A percentile compares a stretch with the other conserved stretches of the same genome.
These are phyloP conservation scores for Xylaria sp. DNA, from an alignment of 2,329 filamentous ascomycete species.

Conservation along the genomic window DNA sequence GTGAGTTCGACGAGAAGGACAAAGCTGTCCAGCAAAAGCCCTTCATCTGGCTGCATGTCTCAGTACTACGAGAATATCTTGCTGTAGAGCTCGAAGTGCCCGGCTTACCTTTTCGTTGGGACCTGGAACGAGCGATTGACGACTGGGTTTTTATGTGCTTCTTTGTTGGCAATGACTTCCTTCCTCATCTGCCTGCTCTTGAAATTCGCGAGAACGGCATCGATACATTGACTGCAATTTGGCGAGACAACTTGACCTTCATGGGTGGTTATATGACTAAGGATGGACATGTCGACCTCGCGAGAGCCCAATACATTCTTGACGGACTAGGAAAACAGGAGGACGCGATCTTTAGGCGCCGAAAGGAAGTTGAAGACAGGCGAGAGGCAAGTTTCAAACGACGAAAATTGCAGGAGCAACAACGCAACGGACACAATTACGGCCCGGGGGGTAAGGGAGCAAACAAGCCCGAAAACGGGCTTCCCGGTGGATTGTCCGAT, in stretches of 20 bases:
- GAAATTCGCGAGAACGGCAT: conserved; percentile 98
- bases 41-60: conserved; percentile 97
- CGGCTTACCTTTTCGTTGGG: conserved; percentile 83
- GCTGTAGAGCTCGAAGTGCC: conserved; percentile 87
- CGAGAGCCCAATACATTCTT: conserved; percentile 85
- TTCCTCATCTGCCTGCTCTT: conserved; percentile 94
- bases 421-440: conserved; percentile 41
- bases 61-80: conserved; percentile 89
- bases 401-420: conserved; percentile 72
- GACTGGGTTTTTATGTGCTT: conserved; percentile 99
- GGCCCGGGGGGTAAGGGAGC: conserved; percentile 41
- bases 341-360: conserved; percentile 87
- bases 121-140: conserved; percentile 91
- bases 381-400: conserved; percentile 80
- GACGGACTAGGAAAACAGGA: conserved; percentile 90
- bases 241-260: conserved; percentile 86
- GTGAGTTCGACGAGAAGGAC: conserved; percentile 83
- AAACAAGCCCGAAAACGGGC: conserved; percentile 43
- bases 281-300: conserved; percentile 88
- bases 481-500: conserved; percentile 58
- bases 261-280: conserved; percentile 98
- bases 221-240: conserved; percentile 94
- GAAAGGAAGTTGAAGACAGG: conserved; percentile 84
- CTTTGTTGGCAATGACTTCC: conserved; percentile 97
- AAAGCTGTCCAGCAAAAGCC: conserved; percentile 76